Evolutionary conservation across 148 eudicot species (phyloP).

Genomic region (Suaeda aralocaspica): DNA sequence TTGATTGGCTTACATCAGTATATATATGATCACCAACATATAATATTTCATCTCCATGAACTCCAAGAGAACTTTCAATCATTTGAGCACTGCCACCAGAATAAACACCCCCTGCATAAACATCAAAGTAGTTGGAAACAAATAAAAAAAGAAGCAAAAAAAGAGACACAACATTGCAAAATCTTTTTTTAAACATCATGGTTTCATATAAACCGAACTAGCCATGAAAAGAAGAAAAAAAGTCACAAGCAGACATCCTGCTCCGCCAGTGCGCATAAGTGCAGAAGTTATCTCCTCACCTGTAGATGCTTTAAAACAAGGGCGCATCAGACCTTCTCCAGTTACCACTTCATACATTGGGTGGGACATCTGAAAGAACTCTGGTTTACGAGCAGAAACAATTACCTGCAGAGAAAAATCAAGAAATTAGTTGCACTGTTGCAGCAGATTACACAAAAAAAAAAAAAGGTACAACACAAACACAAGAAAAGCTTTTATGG

Average conservation of each 20-base stretch:
- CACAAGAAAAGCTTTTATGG: slow-evolving; percentile 1
- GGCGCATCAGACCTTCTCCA: slow-evolving; percentile 93
- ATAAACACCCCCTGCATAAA: slow-evolving; percentile 73
- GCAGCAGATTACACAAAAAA: not conserved
- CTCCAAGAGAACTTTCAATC: slow-evolving; percentile 83
- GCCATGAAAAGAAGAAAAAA: too few species aligned
- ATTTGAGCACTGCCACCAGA: slow-evolving; percentile 99
- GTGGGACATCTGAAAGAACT: slow-evolving; percentile 93
- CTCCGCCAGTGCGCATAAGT: slow-evolving; percentile 2
- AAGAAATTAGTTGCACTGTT: slow-evolving; percentile 19
- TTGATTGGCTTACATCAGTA: slow-evolving; percentile 95
- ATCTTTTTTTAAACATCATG: too few species aligned
- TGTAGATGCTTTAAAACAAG: slow-evolving; percentile 80
- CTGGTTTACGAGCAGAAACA: slow-evolving; percentile 96
- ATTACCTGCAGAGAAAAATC: slow-evolving; percentile 57
- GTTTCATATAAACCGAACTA: too few species aligned
- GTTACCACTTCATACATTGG: slow-evolving; percentile 98
- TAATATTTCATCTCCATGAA: slow-evolving; percentile 93
- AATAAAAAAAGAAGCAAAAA: too few species aligned
- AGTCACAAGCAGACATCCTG: too few species aligned
- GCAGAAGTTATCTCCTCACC: slow-evolving; percentile 35
- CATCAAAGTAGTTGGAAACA: slow-evolving; percentile 3
- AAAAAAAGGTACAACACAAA: not conserved
- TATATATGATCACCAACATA: slow-evolving; percentile 98
- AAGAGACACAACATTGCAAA: too few species aligned